Conservation (phyloP, 192 early-diverging fungal species). For the Linnemannia hyalina region DNA sequence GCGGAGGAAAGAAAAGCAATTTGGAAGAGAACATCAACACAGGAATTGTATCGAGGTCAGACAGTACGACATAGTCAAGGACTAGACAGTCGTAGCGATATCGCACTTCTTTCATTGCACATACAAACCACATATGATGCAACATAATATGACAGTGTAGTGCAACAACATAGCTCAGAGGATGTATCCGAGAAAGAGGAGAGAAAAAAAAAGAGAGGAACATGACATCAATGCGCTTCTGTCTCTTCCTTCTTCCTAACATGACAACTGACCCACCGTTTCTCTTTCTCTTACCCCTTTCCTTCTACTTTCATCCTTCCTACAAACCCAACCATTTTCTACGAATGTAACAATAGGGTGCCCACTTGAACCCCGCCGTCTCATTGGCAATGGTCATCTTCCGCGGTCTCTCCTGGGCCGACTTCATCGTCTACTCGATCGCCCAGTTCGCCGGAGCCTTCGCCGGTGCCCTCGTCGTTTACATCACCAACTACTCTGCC, state of each 20-base stretch:
- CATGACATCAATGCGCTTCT: not conserved
- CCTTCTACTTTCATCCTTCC: not conserved
- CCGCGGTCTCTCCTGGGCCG: conserved; percentile 77
- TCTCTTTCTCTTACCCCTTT: not conserved
- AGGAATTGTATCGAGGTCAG: not conserved
- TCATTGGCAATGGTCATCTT: conserved; percentile 75
- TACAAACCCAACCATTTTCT: not conserved
- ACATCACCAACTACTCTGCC: conserved; percentile 70
- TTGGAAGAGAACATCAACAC: not conserved
- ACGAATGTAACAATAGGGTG: conserved; percentile 61
- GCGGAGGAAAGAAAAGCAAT: not conserved
- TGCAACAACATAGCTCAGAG: not conserved
- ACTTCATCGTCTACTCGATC: conserved; percentile 74
- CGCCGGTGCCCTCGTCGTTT: conserved; percentile 76
- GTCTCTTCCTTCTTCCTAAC: not conserved
- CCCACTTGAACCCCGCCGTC: conserved; percentile 85
- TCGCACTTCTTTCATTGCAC: not conserved
- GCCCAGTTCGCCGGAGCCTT: conserved; percentile 82
- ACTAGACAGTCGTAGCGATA: not conserved
- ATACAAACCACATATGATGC: too few species aligned
- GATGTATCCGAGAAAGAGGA: not conserved
- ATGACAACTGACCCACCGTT: not conserved
- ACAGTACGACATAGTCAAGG: not conserved
- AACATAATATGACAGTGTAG: too few species aligned
- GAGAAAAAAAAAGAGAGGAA: not conserved